These are phyloP conservation scores for Pluteus cervinus DNA, from an alignment of 768 basidiomycete species.

Conservation along the genomic window DNA sequence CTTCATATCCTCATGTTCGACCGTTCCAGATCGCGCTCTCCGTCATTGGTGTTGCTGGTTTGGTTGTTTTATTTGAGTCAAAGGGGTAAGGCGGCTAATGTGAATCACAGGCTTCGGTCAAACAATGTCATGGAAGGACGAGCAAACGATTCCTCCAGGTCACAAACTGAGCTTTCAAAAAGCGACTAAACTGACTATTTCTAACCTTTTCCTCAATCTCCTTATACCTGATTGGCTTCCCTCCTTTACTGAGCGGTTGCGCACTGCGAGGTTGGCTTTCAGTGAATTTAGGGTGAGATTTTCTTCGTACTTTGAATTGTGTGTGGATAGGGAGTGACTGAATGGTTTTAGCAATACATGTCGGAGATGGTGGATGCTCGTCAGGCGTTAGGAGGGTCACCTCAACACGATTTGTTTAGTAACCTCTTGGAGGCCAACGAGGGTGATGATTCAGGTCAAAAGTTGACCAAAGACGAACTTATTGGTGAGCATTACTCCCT, in stretches of 20 bases:
- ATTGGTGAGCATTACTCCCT: slow-evolving; percentile 18
- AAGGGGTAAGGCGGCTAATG: background rate
- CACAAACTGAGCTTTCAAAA: slow-evolving; percentile 44
- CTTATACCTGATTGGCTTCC: too few relatives aligned
- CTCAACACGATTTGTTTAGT: slow-evolving; percentile 46
- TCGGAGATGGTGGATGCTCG: slow-evolving; percentile 47
- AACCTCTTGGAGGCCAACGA: slow-evolving; percentile 46
- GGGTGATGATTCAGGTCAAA: slow-evolving; percentile 24
- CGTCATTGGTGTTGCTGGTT: slow-evolving; percentile 50
- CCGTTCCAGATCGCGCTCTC: slow-evolving; percentile 52
- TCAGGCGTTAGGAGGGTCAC: slow-evolving; percentile 26
- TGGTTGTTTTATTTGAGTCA: too few relatives aligned
- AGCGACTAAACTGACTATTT: slow-evolving; percentile 40
- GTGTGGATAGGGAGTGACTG: background rate
- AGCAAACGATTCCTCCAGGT: slow-evolving; percentile 28
- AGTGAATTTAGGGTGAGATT: slow-evolving; percentile 35
- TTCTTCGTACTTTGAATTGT: background rate
- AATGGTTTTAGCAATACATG: slow-evolving; percentile 35
- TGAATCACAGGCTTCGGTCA: slow-evolving; percentile 42
- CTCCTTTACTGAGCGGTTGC: too few relatives aligned
- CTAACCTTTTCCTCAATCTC: too few relatives aligned
- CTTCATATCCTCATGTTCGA: too few relatives aligned
- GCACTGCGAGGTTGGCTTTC: slow-evolving; percentile 29
- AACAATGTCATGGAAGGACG: slow-evolving; percentile 41
- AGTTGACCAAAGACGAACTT: slow-evolving; percentile 38